phyloP scores from a whole-genome alignment of 2,329 filamentous ascomycete species.

The Periconia macrospinosa region DNA sequence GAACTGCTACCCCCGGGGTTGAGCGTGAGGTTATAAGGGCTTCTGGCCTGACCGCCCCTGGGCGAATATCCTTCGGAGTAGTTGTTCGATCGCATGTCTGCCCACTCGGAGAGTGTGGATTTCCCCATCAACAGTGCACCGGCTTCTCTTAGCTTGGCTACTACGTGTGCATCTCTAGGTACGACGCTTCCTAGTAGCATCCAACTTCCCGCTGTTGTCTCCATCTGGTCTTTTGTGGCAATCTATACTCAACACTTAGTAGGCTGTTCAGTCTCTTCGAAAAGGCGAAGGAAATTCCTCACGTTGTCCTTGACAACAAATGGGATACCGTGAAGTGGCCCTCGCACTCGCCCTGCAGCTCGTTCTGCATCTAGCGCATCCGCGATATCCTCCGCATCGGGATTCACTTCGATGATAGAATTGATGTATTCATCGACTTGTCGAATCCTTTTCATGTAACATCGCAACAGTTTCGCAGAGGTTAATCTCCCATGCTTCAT shows the following conservation, averaged over 20 bases:
- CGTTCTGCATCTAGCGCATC: constrained; percentile 63
- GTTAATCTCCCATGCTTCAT: constrained; percentile 50
- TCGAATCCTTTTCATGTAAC: constrained; percentile 58
- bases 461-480: constrained; percentile 22
- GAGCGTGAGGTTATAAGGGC: constrained; percentile 67
- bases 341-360: constrained; percentile 56
- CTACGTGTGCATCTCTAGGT: constrained; percentile 68
- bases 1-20: constrained; percentile 70
- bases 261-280: not conserved
- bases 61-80: constrained; percentile 38
- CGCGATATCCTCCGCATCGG: constrained; percentile 67
- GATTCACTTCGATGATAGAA: constrained; percentile 67
- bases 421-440: constrained; percentile 69
- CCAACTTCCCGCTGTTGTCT: constrained; percentile 73
- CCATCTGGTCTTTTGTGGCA: constrained; percentile 65
- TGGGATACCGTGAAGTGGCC: constrained; percentile 73
- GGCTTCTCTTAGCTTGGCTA: constrained; percentile 62
- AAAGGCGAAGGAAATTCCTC: not conserved
- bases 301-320: constrained; percentile 69
- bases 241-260: constrained; percentile 10
- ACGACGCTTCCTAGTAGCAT: constrained; percentile 67
- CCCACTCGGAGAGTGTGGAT: constrained; percentile 73
- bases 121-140: constrained; percentile 73
- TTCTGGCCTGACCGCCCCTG: constrained; percentile 33
- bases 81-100: constrained; percentile 45